Evolutionary conservation across 2,329 filamentous ascomycete species (phyloP), one percentile per base, ranked within the genome.

Genomic region (Ophiobolus disseminans): DNA sequence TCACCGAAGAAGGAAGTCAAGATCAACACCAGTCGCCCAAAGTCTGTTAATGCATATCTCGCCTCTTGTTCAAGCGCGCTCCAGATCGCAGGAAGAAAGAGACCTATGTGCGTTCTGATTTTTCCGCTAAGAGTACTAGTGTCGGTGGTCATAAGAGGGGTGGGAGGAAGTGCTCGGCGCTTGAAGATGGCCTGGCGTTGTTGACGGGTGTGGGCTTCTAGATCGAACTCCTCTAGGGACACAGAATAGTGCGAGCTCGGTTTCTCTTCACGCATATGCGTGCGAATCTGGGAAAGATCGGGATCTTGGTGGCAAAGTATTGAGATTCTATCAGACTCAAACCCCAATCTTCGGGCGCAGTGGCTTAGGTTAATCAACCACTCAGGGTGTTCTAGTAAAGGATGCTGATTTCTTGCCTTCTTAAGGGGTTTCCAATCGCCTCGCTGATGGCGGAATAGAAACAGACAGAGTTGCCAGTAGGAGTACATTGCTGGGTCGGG

Each of bases 381-480:
- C 38, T 14, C 10, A 38, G 25, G 25, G 40, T 16, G 32, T 31
- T 50, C 41, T 2, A 10, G 14, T 8, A 16, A 34, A 13, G n/a
- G 22, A 14, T 20, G 16, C 11, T 32, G n/a, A 14, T 42, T 21
- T 30, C 32, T n/a, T 47, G 17, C 8, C 17, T 34, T 17, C 14
- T 23, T 41, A 8, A 3, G 13, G 20, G 4, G 7, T n/a, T 26
- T 40, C 39, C 14, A 22, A n/a, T 40, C 8, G 23, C 23, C n/a
- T 36, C 36, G 10, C 5, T 21, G 2, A 10, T 51, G 14, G 36
- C 40, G 37, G 13, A 51, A 14, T 4, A 54, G 6, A 45, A 41
- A 52, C 1, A 57, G 32, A 31, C 30, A 57, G 19, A 57, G 55
- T 41, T 57, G 26, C 51, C 6, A 51, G 36, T 57, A 57, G 19